These are phyloP conservation scores for Aspergillus ustus DNA, from an alignment of 2,329 filamentous ascomycete species.

Conservation along the genomic window DNA sequence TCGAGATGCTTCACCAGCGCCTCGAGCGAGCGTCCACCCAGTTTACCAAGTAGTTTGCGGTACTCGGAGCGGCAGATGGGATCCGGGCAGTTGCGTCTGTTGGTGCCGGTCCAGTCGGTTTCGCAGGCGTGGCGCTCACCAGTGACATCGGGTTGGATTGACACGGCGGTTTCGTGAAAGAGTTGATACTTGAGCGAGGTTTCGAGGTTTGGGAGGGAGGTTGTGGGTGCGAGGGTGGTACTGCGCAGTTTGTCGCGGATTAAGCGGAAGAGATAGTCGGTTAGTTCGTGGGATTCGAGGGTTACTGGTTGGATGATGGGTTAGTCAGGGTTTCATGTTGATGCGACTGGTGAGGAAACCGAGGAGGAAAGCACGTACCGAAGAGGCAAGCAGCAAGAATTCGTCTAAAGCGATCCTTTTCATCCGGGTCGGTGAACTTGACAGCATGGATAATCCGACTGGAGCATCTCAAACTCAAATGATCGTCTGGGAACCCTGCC, in stretches of 20 bases:
- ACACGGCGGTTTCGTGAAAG: conserved; percentile 27
- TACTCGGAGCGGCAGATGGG: conserved; percentile 31
- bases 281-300: conserved; percentile 30
- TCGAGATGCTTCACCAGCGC: conserved; percentile 31
- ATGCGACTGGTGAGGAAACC: neutral
- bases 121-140: conserved; percentile 37
- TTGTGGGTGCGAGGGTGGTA: conserved; percentile 14
- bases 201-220: conserved; percentile 21
- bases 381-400: conserved; percentile 38
- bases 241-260: conserved; percentile 37
- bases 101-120: conserved; percentile 37
- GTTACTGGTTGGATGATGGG: conserved; percentile 24
- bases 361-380: conserved; percentile 23
- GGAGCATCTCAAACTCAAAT: conserved; percentile 29
- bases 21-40: conserved; percentile 22
- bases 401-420: conserved; percentile 42
- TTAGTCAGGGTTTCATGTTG: conserved; percentile 9
- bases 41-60: conserved; percentile 23
- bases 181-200: conserved; percentile 32
- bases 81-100: conserved; percentile 32
- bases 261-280: conserved; percentile 39
- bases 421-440: conserved; percentile 28
- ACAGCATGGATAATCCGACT: conserved; percentile 26
- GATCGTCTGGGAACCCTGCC: conserved; percentile 18
- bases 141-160: conserved; percentile 20